Percentiles rank a stretch among this genome's conserved stretches.
phyloP scores from a whole-genome alignment of 2,329 filamentous ascomycete genomes.

The Daldinia sp. region DNA sequence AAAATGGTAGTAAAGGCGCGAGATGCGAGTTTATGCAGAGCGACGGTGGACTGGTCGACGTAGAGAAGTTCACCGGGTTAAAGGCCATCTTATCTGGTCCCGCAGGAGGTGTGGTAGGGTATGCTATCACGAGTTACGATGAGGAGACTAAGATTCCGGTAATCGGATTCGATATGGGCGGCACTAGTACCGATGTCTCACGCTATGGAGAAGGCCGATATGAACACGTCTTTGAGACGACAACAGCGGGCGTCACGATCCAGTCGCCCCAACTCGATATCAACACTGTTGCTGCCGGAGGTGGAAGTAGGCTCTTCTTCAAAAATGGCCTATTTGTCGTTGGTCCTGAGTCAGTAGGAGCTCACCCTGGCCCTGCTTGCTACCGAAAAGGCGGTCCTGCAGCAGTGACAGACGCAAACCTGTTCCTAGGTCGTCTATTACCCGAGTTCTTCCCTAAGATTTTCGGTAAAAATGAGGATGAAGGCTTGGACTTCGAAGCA shows the following conservation, averaged over 20 bases:
- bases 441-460: constrained; percentile 96
- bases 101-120: constrained; percentile 92
- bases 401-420: constrained; percentile 92
- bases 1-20: constrained; percentile 71
- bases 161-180: constrained; percentile 92
- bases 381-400: constrained; percentile 89
- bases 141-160: constrained; percentile 81
- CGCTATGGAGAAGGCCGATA: constrained; percentile 85
- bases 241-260: constrained; percentile 91
- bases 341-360: constrained; percentile 86
- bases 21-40: constrained; percentile 97
- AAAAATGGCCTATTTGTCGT: constrained; percentile 90
- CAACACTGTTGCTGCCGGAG: constrained; percentile 92
- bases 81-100: constrained; percentile 88
- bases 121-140: constrained; percentile 91
- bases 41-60: constrained; percentile 77
- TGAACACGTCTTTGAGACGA: constrained; percentile 94
- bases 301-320: constrained; percentile 86
- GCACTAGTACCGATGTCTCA: constrained; percentile 90
- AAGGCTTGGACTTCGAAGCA: constrained; percentile 78
- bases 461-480: constrained; percentile 87
- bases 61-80: constrained; percentile 83
- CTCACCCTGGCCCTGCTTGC: constrained; percentile 88
- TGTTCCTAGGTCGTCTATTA: constrained; percentile 82
- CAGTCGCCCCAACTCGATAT: constrained; percentile 93